These are phyloP conservation scores for Thelonectria rubi DNA, from an alignment of 2,329 filamentous ascomycete species.

Conservation along the genomic window DNA sequence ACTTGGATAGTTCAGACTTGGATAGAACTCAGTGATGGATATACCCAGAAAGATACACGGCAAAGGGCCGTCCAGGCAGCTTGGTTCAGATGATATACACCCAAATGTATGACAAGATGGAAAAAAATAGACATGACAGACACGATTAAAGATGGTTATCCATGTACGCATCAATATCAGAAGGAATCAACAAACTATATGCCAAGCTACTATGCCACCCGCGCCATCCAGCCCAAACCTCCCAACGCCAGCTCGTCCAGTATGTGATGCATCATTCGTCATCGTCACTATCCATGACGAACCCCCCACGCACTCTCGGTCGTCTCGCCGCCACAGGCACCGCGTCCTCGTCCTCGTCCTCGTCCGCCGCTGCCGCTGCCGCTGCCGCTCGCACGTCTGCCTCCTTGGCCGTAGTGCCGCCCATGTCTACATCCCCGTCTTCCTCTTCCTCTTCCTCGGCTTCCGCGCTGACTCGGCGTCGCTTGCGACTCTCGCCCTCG, in stretches of 20 bases:
- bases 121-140: too few species aligned
- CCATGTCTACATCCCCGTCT: conserved; percentile 44
- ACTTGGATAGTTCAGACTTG: too few species aligned
- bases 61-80: too few species aligned
- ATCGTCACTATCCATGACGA: conserved; percentile 68
- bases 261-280: conserved; percentile 52
- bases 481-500: conserved; percentile 50
- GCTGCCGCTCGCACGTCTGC: not conserved
- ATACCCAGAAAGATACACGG: too few species aligned
- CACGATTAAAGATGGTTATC: too few species aligned
- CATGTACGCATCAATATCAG: not conserved
- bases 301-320: conserved; percentile 60
- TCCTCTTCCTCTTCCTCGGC: conserved; percentile 35
- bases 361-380: conserved; percentile 22
- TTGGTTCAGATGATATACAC: too few species aligned
- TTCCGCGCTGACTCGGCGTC: conserved; percentile 47
- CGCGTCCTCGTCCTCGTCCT: conserved; percentile 45
- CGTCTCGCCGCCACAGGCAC: conserved; percentile 48
- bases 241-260: conserved; percentile 27
- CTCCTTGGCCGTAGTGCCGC: conserved; percentile 26
- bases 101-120: too few species aligned
- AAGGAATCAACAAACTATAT: not conserved
- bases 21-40: too few species aligned
- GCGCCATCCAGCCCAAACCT: conserved; percentile 14
- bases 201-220: not conserved